phyloP scores from a whole-genome alignment of 2,329 filamentous ascomycete species.

The Colletotrichum incanum region DNA sequence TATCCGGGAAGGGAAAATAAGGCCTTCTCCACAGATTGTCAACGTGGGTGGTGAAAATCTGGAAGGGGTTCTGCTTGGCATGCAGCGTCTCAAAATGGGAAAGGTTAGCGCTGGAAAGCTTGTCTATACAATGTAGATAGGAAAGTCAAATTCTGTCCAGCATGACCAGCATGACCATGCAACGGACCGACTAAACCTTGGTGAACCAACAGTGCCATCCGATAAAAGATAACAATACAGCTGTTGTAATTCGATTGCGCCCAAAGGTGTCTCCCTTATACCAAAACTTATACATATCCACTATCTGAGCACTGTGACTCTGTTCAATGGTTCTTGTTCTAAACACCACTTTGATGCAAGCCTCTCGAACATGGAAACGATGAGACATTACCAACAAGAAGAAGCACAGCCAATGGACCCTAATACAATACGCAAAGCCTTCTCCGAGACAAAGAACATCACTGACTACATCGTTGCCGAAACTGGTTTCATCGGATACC shows the following conservation, averaged over 20 bases:
- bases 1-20: slow-evolving; percentile 54
- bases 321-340: too few relatives aligned
- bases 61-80: slow-evolving; percentile 51
- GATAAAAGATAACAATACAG: too few relatives aligned
- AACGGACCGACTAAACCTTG: too few relatives aligned
- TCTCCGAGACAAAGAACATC: neutral
- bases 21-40: slow-evolving; percentile 51
- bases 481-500: neutral
- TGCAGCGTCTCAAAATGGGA: slow-evolving; percentile 13
- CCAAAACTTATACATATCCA: too few relatives aligned
- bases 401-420: neutral
- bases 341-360: too few relatives aligned
- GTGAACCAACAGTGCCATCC: too few relatives aligned
- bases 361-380: neutral
- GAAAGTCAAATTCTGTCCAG: neutral
- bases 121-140: neutral
- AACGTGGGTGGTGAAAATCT: slow-evolving; percentile 51
- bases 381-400: neutral
- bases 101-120: neutral
- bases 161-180: too few relatives aligned
- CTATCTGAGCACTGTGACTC: too few relatives aligned
- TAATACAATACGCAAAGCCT: neutral
- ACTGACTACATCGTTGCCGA: neutral
- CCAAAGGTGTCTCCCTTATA: too few relatives aligned
- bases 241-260: too few relatives aligned